phyloP scores from a whole-genome alignment of 2,329 filamentous ascomycete species.

The Basipetospora chlamydospora region DNA sequence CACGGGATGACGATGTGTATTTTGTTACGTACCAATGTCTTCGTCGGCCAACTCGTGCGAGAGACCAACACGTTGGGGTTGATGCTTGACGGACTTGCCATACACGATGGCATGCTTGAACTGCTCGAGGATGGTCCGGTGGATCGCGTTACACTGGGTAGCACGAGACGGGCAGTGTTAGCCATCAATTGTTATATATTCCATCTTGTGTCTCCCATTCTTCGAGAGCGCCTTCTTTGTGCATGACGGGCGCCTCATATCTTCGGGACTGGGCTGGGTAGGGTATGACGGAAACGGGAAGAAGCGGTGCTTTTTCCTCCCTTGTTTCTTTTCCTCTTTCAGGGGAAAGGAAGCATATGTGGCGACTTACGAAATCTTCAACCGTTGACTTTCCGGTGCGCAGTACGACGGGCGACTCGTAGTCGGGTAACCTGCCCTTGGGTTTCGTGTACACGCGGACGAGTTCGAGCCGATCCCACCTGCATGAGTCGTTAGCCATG shows the following conservation, averaged over 20 bases:
- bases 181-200: background rate
- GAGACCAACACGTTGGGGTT: constrained; percentile 88
- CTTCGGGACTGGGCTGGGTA: no score
- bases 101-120: constrained; percentile 96
- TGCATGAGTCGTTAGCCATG: constrained; percentile 12
- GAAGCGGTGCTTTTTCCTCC: background rate
- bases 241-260: no score
- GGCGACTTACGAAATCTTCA: constrained; percentile 90
- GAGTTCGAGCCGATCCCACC: constrained; percentile 88
- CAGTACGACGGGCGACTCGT: constrained; percentile 79
- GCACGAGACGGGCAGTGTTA: no score
- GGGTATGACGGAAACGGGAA: no score
- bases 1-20: no score
- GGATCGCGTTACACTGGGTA: constrained; percentile 88
- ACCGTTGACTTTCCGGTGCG: constrained; percentile 71
- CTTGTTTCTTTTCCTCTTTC: background rate
- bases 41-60: constrained; percentile 87
- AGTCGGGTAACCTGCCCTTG: constrained; percentile 89
- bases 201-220: no score
- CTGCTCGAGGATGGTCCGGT: constrained; percentile 87
- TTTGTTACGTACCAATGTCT: constrained; percentile 83
- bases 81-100: constrained; percentile 95
- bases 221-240: no score
- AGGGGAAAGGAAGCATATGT: background rate
- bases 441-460: constrained; percentile 95